phyloP scores from a whole-genome alignment of 345 rosid genomes.

The Camelina hispida region DNA sequence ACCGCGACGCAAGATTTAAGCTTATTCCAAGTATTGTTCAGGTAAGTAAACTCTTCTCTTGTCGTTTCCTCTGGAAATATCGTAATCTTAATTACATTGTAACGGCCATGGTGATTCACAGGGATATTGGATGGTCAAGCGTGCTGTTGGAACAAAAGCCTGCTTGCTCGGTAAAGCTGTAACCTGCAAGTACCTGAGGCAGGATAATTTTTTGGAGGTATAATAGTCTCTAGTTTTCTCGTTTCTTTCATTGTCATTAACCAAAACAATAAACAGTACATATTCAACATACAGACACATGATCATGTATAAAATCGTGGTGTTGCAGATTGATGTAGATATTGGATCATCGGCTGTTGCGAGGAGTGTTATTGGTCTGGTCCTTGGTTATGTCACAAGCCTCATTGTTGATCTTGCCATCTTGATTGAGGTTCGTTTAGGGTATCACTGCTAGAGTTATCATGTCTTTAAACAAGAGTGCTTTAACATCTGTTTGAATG shows the following conservation, averaged over 20 bases:
- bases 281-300: background rate
- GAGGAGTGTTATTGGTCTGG: constrained; percentile 85
- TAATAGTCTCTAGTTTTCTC: background rate
- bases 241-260: background rate
- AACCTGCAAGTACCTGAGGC: constrained; percentile 89
- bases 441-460: constrained; percentile 7
- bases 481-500: background rate
- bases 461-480: background rate
- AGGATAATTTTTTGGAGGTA: constrained; percentile 95
- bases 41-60: constrained; percentile 50
- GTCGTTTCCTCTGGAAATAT: constrained; percentile 15
- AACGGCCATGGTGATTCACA: constrained; percentile 41
- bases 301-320: constrained; percentile 5
- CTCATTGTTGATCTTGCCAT: constrained; percentile 94
- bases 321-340: constrained; percentile 90
- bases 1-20: constrained; percentile 90
- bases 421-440: constrained; percentile 76
- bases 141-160: constrained; percentile 98
- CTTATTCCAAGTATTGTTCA: constrained; percentile 91
- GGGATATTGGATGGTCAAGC: constrained; percentile 99
- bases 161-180: constrained; percentile 98
- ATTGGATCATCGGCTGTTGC: constrained; percentile 99
- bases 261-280: background rate
- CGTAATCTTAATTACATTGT: constrained; percentile 6
- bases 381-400: constrained; percentile 96